Evolutionary conservation across 306 rosid species (phyloP).

Genomic region (Adenanthera pavonina): DNA sequence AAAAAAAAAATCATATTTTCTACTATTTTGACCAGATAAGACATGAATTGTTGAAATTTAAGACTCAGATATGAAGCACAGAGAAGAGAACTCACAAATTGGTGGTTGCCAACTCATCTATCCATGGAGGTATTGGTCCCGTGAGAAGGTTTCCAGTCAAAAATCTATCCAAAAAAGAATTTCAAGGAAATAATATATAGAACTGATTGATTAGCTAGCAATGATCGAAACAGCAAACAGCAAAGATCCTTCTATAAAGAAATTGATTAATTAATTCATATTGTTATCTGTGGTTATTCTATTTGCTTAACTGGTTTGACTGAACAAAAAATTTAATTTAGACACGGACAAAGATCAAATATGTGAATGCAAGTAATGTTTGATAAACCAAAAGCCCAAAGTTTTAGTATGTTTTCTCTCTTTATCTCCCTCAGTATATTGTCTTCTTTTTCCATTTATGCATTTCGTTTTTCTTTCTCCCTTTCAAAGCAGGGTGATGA

Average conservation of each 20-base stretch:
- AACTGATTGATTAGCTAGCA: not conserved
- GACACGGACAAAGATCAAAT: not conserved
- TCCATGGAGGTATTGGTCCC: conserved; percentile 54
- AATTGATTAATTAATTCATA: not conserved
- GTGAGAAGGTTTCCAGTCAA: conserved; percentile 66
- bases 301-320: not conserved
- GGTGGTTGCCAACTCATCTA: not conserved
- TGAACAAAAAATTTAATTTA: not conserved
- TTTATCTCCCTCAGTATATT: not conserved
- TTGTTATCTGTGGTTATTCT: not conserved
- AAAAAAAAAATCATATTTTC: not conserved
- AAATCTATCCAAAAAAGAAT: conserved; percentile 41
- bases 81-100: conserved; percentile 45
- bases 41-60: not conserved
- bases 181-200: conserved; percentile 1
- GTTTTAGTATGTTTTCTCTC: not conserved
- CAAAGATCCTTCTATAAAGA: not conserved
- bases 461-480: not conserved
- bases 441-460: not conserved
- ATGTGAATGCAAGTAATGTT: not conserved
- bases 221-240: no score
- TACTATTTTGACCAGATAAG: not conserved
- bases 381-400: not conserved
- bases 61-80: not conserved
- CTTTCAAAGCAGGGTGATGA: not conserved